Conservation (phyloP, 495 filamentous ascomycete species). For the Penicillium cataractarum region DNA sequence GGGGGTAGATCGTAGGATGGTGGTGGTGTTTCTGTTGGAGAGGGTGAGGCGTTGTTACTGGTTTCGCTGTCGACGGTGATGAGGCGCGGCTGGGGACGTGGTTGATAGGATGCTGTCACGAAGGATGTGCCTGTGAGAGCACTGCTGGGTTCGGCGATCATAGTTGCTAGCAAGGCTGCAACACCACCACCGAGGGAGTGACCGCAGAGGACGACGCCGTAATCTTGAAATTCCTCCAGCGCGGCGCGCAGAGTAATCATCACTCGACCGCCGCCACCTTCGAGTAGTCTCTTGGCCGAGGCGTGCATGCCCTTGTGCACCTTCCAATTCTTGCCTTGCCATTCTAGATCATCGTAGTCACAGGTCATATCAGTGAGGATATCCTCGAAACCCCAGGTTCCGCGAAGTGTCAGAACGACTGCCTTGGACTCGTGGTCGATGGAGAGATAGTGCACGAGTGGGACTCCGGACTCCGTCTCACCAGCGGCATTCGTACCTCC, state of each 20-base stretch:
- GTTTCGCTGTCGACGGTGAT: constrained; percentile 34
- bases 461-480: constrained; percentile 72
- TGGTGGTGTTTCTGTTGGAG: neutral
- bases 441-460: constrained; percentile 77
- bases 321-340: constrained; percentile 68
- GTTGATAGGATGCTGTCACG: constrained; percentile 47
- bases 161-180: constrained; percentile 71
- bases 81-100: constrained; percentile 42
- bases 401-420: constrained; percentile 74
- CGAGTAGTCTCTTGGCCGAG: constrained; percentile 70
- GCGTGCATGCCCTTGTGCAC: constrained; percentile 86
- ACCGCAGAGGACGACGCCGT: constrained; percentile 75
- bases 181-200: constrained; percentile 80
- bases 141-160: constrained; percentile 66
- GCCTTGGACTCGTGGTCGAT: constrained; percentile 79
- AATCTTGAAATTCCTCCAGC: constrained; percentile 69
- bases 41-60: constrained; percentile 15
- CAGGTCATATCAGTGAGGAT: constrained; percentile 81
- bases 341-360: constrained; percentile 73
- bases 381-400: constrained; percentile 80
- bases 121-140: constrained; percentile 58
- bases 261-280: constrained; percentile 65
- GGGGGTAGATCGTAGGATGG: constrained; percentile 58
- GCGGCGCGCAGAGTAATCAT: constrained; percentile 71
- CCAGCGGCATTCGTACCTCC: constrained; percentile 74